phyloP scores from a whole-genome alignment of 2,329 filamentous ascomycete genomes.

The Talaromyces sp. region DNA sequence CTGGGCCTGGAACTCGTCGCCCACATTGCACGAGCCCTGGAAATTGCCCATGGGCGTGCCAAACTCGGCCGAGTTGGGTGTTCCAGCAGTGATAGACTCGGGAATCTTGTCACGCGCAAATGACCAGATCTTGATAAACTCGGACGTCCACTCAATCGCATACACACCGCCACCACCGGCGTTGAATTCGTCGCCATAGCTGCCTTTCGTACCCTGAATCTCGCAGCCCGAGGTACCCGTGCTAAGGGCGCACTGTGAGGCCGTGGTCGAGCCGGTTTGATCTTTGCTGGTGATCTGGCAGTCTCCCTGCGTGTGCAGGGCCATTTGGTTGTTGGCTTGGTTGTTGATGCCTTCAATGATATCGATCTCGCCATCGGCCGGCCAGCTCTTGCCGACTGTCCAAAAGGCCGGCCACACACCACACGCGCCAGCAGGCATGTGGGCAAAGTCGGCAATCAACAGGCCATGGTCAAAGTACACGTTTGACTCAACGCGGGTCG shows the following conservation, averaged over 20 bases:
- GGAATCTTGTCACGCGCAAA: constrained; percentile 43
- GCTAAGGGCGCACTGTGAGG: constrained; percentile 43
- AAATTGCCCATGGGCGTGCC: constrained; percentile 42
- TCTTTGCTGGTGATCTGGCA: constrained; percentile 39
- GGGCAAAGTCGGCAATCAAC: constrained; percentile 42
- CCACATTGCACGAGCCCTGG: constrained; percentile 35
- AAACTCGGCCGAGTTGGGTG: constrained; percentile 42
- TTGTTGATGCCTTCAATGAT: constrained; percentile 49
- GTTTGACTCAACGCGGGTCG: constrained; percentile 40
- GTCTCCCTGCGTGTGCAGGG: constrained; percentile 43
- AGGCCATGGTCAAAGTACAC: constrained; percentile 41
- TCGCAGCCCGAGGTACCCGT: constrained; percentile 34
- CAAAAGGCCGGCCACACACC: constrained; percentile 49
- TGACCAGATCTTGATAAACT: constrained; percentile 47
- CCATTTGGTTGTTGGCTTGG: constrained; percentile 39
- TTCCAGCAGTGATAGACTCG: constrained; percentile 35
- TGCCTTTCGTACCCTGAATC: constrained; percentile 32
- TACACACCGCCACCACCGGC: constrained; percentile 43
- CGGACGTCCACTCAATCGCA: constrained; percentile 43
- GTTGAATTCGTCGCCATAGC: constrained; percentile 52
- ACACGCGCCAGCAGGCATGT: constrained; percentile 44
- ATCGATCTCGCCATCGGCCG: constrained; percentile 41
- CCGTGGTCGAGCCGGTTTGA: constrained; percentile 45
- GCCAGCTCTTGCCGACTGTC: constrained; percentile 38
- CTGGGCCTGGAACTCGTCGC: constrained; percentile 34